These are phyloP conservation scores for Lasiosphaeris hirsuta DNA, from an alignment of 495 filamentous ascomycete genomes.

Conservation along the genomic window DNA sequence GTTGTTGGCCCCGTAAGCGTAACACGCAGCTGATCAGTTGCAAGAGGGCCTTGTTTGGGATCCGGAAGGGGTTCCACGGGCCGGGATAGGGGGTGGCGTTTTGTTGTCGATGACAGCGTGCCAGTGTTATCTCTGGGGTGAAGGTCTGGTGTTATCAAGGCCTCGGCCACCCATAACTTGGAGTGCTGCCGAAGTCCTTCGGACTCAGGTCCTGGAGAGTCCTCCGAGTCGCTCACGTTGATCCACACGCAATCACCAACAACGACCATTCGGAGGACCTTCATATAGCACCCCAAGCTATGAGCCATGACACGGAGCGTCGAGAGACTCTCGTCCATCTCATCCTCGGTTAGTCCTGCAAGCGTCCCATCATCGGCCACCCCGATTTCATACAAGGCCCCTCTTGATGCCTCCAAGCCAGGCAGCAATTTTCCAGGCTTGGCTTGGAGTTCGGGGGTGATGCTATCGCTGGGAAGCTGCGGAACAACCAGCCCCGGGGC, in stretches of 20 bases:
- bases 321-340: slow-evolving; percentile 82
- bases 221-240: slow-evolving; percentile 10
- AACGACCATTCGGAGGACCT: slow-evolving; percentile 74
- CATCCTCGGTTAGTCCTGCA: slow-evolving; percentile 83
- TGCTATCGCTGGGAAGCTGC: slow-evolving; percentile 60
- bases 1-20: slow-evolving; percentile 86
- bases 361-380: slow-evolving; percentile 93
- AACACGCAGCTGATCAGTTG: slow-evolving; percentile 78
- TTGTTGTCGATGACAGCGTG: slow-evolving; percentile 4
- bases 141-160: slow-evolving; percentile 47
- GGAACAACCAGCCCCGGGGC: slow-evolving; percentile 65
- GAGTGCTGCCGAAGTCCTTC: slow-evolving; percentile 36
- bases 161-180: slow-evolving; percentile 86
- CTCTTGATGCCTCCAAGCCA: slow-evolving; percentile 86
- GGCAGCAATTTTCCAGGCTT: slow-evolving; percentile 65
- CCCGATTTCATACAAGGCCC: slow-evolving; percentile 94
- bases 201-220: neutral
- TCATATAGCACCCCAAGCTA: slow-evolving; percentile 84
- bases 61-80: slow-evolving; percentile 17
- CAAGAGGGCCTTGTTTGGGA: slow-evolving; percentile 32
- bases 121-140: slow-evolving; percentile 17
- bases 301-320: slow-evolving; percentile 86
- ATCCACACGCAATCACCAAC: slow-evolving; percentile 85
- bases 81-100: slow-evolving; percentile 6
- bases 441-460: slow-evolving; percentile 49